These are phyloP conservation scores for Pseudogymnoascus sp. DNA, from an alignment of 2,329 filamentous ascomycete genomes.

Conservation along the genomic window DNA sequence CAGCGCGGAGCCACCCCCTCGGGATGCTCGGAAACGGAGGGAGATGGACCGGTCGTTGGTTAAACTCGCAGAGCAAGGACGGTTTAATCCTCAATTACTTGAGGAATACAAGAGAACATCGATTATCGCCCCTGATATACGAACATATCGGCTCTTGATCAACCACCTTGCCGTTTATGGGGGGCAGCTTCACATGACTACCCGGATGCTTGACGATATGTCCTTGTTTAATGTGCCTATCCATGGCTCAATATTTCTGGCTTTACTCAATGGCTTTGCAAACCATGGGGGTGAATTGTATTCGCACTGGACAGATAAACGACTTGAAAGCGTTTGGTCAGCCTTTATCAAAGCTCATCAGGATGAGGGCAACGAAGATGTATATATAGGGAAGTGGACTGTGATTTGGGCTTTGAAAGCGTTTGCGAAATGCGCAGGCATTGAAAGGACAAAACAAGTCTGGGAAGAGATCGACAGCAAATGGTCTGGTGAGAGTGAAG, in stretches of 20 bases:
- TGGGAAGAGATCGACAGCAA: constrained; percentile 25
- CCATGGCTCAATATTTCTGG: constrained; percentile 68
- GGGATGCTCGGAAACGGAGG: constrained; percentile 27
- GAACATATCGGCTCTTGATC: constrained; percentile 73
- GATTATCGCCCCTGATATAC: constrained; percentile 62
- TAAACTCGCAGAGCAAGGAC: constrained; percentile 47
- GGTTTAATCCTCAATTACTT: constrained; percentile 46
- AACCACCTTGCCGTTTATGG: constrained; percentile 60
- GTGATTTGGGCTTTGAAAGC: constrained; percentile 53
- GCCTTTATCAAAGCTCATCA: constrained; percentile 52
- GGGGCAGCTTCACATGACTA: constrained; percentile 65
- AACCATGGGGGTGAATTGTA: constrained; percentile 57
- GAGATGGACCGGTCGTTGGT: constrained; percentile 45
- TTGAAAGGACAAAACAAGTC: constrained; percentile 19
- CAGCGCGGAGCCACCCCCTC: constrained; percentile 24
- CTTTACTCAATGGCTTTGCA: constrained; percentile 75
- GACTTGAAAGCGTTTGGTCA: constrained; percentile 60
- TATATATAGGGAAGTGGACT: constrained; percentile 52
- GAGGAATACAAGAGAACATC: constrained; percentile 50
- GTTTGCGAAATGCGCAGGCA: constrained; percentile 41
- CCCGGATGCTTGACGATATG: constrained; percentile 74
- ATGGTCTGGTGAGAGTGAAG: constrained; percentile 24
- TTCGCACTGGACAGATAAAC: constrained; percentile 62
- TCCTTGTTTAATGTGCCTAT: constrained; percentile 55
- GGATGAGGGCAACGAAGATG: constrained; percentile 29